Conservation (phyloP, 805 yeast genomes). For the Monosporozyma yasuniensis region DNA sequence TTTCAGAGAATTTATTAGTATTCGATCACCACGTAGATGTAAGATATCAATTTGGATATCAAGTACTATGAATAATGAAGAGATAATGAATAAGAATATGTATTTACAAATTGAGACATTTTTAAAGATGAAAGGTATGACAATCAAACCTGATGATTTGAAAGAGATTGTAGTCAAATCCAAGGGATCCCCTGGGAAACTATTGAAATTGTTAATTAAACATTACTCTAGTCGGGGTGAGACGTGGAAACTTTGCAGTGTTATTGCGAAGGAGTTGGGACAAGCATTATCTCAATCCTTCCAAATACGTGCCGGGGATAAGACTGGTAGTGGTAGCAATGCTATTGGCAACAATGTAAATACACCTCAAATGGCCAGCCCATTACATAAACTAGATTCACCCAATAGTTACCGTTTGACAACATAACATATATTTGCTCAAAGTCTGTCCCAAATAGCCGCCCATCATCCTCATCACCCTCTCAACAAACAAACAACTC, state of each 20-base stretch:
- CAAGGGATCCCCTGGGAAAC: constrained; percentile 30
- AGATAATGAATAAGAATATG: constrained; percentile 30
- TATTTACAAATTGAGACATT: constrained; percentile 37
- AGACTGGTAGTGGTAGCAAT: not conserved
- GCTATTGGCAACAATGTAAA: not conserved
- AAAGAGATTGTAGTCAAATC: constrained; percentile 32
- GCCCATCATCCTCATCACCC: no score
- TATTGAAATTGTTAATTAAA: constrained; percentile 36
- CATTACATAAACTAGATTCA: not conserved
- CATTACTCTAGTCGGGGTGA: constrained; percentile 37
- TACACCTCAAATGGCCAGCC: not conserved
- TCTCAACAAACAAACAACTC: no score
- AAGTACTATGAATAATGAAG: constrained; percentile 32
- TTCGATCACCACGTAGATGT: constrained; percentile 31
- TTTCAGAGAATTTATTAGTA: constrained; percentile 30
- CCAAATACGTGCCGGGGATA: not conserved
- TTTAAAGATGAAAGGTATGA: constrained; percentile 39
- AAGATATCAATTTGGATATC: constrained; percentile 37
- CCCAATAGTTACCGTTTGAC: constrained; percentile 1
- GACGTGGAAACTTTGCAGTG: constrained; percentile 30
- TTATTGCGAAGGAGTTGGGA: constrained; percentile 29
- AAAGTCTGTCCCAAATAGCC: no score
- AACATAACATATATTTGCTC: no score
- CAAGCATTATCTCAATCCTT: not conserved
- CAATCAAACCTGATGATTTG: constrained; percentile 35